phyloP scores from a whole-genome alignment of 768 basidiomycete genomes.

The Amanita inopinata region DNA sequence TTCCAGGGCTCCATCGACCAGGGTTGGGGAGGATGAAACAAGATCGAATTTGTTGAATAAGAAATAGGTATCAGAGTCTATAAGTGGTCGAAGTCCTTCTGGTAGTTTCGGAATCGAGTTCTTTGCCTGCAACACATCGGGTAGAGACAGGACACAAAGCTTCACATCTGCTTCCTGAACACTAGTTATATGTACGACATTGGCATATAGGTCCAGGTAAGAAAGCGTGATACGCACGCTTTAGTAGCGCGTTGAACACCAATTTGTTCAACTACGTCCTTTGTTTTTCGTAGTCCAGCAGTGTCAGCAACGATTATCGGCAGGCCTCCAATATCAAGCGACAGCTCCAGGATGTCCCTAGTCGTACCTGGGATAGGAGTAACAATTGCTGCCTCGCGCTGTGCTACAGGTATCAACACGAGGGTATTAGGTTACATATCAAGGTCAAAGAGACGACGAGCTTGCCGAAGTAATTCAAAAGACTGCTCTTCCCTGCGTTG shows the following conservation, averaged over 20 bases:
- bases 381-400: slow-evolving; percentile 83
- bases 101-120: slow-evolving; percentile 27
- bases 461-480: slow-evolving; percentile 77
- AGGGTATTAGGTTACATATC: neutral
- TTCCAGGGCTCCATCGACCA: neutral
- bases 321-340: slow-evolving; percentile 81
- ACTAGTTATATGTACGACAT: slow-evolving; percentile 26
- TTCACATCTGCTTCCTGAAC: slow-evolving; percentile 59
- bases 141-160: slow-evolving; percentile 74
- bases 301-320: slow-evolving; percentile 80
- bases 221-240: slow-evolving; percentile 36
- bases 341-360: slow-evolving; percentile 75
- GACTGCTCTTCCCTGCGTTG: slow-evolving; percentile 88
- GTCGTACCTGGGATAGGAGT: slow-evolving; percentile 85
- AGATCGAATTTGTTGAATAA: slow-evolving; percentile 78
- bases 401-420: slow-evolving; percentile 38
- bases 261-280: slow-evolving; percentile 68
- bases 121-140: slow-evolving; percentile 25
- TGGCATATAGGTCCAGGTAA: neutral
- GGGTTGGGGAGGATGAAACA: slow-evolving; percentile 12
- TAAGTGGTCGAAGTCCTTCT: slow-evolving; percentile 33
- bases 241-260: slow-evolving; percentile 67
- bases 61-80: slow-evolving; percentile 52
- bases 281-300: slow-evolving; percentile 66
- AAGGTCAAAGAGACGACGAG: slow-evolving; percentile 9